Evolutionary conservation across 2,329 filamentous ascomycete species (phyloP), one percentile per base, ranked within the genome.

Genomic region (Bisporella sp.): DNA sequence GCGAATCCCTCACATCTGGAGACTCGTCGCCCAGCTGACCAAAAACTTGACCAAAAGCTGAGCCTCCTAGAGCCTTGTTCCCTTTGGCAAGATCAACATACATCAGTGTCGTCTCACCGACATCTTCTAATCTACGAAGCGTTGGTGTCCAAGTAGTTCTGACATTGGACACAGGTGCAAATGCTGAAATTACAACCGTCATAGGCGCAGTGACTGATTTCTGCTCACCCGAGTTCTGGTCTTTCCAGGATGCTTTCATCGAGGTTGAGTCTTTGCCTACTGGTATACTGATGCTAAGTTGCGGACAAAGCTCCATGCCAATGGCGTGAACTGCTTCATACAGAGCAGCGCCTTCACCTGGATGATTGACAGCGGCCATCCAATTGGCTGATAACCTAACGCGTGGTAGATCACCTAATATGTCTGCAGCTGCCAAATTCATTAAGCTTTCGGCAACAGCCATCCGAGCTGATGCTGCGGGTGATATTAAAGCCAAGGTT

Each of bases 231-330:
- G 74, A 79, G 50, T 78, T 73, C 54, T 74, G 73, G 58, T 92
- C 87, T 64, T 82, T 86, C 93, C 93, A 97, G 50, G 89, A 89
- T 62, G 95, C 92, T 75, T 96, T 96, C 93, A 99, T 97, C 3
- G 91, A 96, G 69, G 95, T 96, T 0, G 92, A 97, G 68, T 99
- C 93, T 71, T 99, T 97, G 49, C 93, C 93, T 6, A 97, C 93
- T 4, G 93, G 93, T 53, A 99, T 97, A 51, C 87, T 89, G 54
- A 99, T 82, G 33, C 88, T 89, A n/a, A 97, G 77, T 60, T 87
- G 77, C 2, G 90, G 90, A 69, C 93, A 99, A 6, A 99, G 75
- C 45, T 95, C 87, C 81, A 96, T 85, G 45, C 91, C 91, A 51
- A 96, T 90, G 7, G 92, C 90, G 65, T 95, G 81, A 2, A 96